A percentile compares a stretch with the other conserved stretches of the same genome.
These are phyloP conservation scores for Dictyostelium intermedium DNA, from an alignment of 78 protist genomes.

Conservation along the genomic window DNA sequence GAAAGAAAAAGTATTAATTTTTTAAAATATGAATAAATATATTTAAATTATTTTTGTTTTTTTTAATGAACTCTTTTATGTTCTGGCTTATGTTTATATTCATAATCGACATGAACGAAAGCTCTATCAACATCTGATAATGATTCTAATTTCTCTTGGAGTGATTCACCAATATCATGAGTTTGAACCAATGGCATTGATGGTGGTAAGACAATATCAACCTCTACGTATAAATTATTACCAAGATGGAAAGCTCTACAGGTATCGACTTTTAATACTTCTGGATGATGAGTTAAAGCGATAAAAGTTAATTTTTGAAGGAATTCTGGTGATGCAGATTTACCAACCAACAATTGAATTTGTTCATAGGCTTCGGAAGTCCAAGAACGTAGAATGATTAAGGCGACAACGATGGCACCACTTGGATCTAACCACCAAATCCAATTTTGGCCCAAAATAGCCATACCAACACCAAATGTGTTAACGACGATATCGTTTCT, in stretches of 20 bases:
- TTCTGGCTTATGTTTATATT: constrained; percentile 82
- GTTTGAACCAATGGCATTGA: constrained; percentile 41
- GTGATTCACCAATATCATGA: constrained; percentile 92
- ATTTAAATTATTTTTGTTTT: background rate
- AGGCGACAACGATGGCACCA: constrained; percentile 88
- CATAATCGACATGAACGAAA: constrained; percentile 92
- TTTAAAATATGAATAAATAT: background rate
- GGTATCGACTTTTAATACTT: constrained; percentile 81
- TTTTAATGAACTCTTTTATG: constrained; percentile 61
- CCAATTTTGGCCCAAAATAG: constrained; percentile 49
- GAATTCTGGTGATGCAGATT: constrained; percentile 81
- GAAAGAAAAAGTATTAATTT: background rate
- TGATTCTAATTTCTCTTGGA: constrained; percentile 83
- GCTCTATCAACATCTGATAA: constrained; percentile 88
- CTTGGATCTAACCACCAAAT: constrained; percentile 87
- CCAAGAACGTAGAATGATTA: constrained; percentile 88
- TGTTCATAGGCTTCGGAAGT: constrained; percentile 78
- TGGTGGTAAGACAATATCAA: constrained; percentile 84
- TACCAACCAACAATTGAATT: constrained; percentile 77
- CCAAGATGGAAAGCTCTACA: constrained; percentile 88
- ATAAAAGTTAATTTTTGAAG: constrained; percentile 78
- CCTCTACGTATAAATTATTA: constrained; percentile 79
- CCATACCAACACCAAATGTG: constrained; percentile 77
- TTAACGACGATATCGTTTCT: constrained; percentile 89
- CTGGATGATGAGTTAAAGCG: constrained; percentile 59